A percentile compares a stretch with the other conserved stretches of the same genome.
phyloP scores from a whole-genome alignment of 345 rosid species.

The Eucalyptus erythrocorys region DNA sequence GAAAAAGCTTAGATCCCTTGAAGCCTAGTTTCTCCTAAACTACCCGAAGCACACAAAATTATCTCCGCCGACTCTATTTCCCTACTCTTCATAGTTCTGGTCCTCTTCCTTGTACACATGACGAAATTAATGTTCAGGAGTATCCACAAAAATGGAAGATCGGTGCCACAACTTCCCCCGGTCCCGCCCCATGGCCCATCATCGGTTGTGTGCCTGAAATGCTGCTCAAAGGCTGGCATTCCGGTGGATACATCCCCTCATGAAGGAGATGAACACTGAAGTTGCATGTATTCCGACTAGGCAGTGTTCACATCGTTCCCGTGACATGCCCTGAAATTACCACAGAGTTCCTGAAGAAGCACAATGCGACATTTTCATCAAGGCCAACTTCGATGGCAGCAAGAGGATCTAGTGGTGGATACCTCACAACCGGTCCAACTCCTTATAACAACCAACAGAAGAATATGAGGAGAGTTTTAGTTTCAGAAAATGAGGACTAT shows the following conservation, averaged over 20 bases:
- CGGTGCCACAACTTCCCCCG: not conserved
- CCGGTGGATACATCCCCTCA: constrained; percentile 7
- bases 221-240: constrained; percentile 1
- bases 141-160: not conserved
- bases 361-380: too few relatives aligned
- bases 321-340: too few relatives aligned
- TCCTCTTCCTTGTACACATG: not conserved
- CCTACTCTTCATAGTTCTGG: not conserved
- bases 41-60: not conserved
- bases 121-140: not conserved
- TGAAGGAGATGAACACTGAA: not conserved
- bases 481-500: too few relatives aligned
- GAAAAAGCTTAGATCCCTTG: not conserved
- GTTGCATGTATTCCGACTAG: constrained; percentile 26
- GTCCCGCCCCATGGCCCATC: constrained; percentile 23
- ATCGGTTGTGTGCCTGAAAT: constrained; percentile 16
- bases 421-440: too few relatives aligned
- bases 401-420: too few relatives aligned
- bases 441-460: too few relatives aligned
- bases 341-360: too few relatives aligned
- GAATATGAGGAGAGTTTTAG: too few relatives aligned
- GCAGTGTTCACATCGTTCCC: not conserved
- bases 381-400: too few relatives aligned
- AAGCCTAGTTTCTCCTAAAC: not conserved
- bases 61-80: not conserved